Base-by-base conservation (phyloP, 257 asterid species). In the Verbena officinalis region DNA sequence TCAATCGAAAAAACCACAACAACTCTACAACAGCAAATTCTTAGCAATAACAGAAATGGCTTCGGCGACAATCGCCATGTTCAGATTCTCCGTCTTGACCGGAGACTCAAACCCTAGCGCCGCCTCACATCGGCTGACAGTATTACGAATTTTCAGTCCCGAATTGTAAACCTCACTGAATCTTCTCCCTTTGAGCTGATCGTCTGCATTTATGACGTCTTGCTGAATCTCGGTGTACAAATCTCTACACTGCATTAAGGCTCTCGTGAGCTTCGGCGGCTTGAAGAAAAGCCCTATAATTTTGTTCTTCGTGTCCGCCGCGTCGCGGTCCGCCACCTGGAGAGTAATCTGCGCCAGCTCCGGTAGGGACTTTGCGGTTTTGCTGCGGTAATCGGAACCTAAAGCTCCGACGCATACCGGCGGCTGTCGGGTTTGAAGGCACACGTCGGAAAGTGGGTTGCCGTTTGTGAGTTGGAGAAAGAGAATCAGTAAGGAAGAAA, bases 11-110 rank as follows among this genome's bases (percentile, higher is more conserved):
- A n/a, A 27, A 27, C 1, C 1, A n/a, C n/a, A n/a, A n/a, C n/a
- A n/a, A n/a, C n/a, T n/a, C n/a, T n/a, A n/a, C n/a, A n/a, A n/a
- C n/a, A n/a, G n/a, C 38, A 60, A 42, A 17, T 20, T 12, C 1
- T 3, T 56, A 7, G 68, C 79, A 30, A 74, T 56, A 30, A 63
- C 68, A 15, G 22, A 59, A 21, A 74, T 33, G 21, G 74, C 75
- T 11, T 50, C 55, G 3, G 53, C 75, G 31, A 74, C 31, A 40
- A 62, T 7, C 48, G 17, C 59, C 1, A 55, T 14, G 31, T 48
- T 64, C 15, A 9, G 45, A 45, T 42, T 63, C 16, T 16, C 63
- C 23, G 1, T 38, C 44, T 15, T 20, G 39, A 74, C 22, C 9
- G 30, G 48, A 1, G 33, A 27, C 1, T 49, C 21, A 14, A 49